Evolutionary conservation across 306 rosid species (phyloP).

Genomic region (Vigna nakashimae): DNA sequence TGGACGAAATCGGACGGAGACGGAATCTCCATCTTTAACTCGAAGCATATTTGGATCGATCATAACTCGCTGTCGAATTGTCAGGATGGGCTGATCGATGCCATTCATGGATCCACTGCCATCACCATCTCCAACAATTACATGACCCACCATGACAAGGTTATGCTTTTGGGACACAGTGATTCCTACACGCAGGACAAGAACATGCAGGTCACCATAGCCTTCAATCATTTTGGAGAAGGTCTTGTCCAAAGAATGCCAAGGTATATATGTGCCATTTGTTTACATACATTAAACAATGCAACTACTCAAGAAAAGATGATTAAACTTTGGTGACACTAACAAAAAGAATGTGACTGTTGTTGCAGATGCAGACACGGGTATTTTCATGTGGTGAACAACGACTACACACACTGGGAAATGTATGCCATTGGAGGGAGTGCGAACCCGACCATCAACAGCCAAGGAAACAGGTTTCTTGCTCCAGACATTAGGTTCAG

Average conservation of each 20-base stretch:
- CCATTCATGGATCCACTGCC: constrained; percentile 86
- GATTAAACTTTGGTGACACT: too few relatives aligned
- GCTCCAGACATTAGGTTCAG: constrained; percentile 66
- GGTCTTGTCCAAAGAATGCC: constrained; percentile 98
- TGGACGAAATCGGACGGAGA: constrained; percentile 86
- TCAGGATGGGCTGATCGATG: constrained; percentile 85
- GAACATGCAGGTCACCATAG: constrained; percentile 80
- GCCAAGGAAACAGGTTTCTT: constrained; percentile 85
- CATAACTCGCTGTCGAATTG: constrained; percentile 86
- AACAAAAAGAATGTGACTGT: background rate
- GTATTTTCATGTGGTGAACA: constrained; percentile 91
- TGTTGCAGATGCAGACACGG: constrained; percentile 83
- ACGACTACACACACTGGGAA: constrained; percentile 95
- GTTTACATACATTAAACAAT: too few relatives aligned
- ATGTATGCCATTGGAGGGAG: constrained; percentile 98
- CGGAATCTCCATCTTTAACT: constrained; percentile 70
- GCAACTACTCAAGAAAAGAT: too few relatives aligned
- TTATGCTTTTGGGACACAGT: constrained; percentile 92
- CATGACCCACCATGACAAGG: constrained; percentile 95
- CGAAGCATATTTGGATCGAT: constrained; percentile 77
- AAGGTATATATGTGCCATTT: constrained; percentile 52
- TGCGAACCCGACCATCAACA: constrained; percentile 80
- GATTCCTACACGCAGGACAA: constrained; percentile 76
- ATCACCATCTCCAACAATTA: constrained; percentile 83
- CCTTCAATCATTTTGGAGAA: constrained; percentile 94